Base-by-base conservation (phyloP, 2,329 filamentous ascomycete species). In the Claviceps fusiformis region DNA sequence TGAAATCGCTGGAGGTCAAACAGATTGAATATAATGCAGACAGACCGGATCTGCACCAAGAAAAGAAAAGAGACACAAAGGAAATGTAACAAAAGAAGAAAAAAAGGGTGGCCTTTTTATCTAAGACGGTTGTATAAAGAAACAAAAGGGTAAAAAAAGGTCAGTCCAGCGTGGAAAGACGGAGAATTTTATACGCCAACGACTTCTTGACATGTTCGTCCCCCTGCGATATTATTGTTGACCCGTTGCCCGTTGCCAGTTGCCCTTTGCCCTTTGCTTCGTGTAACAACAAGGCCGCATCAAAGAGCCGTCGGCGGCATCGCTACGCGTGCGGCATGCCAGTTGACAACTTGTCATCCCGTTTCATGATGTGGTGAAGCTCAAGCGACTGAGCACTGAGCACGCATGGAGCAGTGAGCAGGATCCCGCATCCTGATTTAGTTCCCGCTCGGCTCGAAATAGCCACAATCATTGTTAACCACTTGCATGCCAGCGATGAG, bases 1-100 rank as follows among this genome's bases (percentile, higher is more conserved):
- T 37, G 10, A 3, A 13, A 13, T 17, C 17, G 17, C 41, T n/a
- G 5, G 57, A 59, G 54, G 61, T 37, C 59, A 46, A 58, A 61
- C 11, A 15, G 55, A 61, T 61, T 55, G 59, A 60, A 24, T 24
- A 24, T 24, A 63, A 59, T 55, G 49, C 58, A n/a, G 39, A 19
- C 19, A 60, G 59, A 62, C 53, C 50, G 57, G 5, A 4, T 39
- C 37, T 50, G 61, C 56, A 56, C 56, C 49, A 63, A 61, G 11
- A 15, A 15, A 15, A 39, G 15, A 37, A 58, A 24, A 24, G 24
- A 24, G 57, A 63, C 35, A 43, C 49, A 58, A 60, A 61, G 54
- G 56, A 62, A 58, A 55, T 39, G 52, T 53, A 53, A 59, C 45
- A 55, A 55, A 47, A 37, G 50, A 46, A 56, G 56, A 43, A 50